Percentiles rank a stretch among this genome's conserved stretches.
phyloP scores from a whole-genome alignment of 148 eudicot genomes.

The Cornus suecica region DNA sequence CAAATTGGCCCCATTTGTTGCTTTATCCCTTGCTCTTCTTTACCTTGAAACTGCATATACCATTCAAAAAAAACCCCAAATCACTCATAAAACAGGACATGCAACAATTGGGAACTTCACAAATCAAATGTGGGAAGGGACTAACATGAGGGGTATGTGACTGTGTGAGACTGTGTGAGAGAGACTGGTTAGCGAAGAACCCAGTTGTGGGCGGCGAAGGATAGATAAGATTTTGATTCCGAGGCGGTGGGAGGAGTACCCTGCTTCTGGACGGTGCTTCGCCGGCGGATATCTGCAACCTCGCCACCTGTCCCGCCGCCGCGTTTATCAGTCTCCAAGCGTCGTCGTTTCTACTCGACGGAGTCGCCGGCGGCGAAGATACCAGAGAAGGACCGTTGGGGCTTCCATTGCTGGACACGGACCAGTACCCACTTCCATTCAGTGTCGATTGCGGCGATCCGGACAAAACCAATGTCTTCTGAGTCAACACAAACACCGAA shows the following conservation, averaged over 20 bases:
- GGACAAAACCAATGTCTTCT: slow-evolving; percentile 40
- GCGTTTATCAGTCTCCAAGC: slow-evolving; percentile 49
- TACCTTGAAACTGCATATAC: slow-evolving; percentile 19
- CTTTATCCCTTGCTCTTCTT: slow-evolving; percentile 14
- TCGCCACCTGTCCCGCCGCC: slow-evolving; percentile 56
- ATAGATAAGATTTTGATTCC: slow-evolving; percentile 5
- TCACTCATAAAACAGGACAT: not conserved
- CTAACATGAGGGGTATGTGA: slow-evolving; percentile 19
- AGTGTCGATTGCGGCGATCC: slow-evolving; percentile 73
- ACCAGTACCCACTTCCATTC: slow-evolving; percentile 33
- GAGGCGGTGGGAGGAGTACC: slow-evolving; percentile 12
- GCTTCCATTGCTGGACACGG: slow-evolving; percentile 29
- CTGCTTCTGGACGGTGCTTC: slow-evolving; percentile 25
- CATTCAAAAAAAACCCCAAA: not conserved
- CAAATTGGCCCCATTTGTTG: too few relatives aligned
- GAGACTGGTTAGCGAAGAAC: slow-evolving; percentile 10
- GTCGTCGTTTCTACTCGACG: slow-evolving; percentile 24
- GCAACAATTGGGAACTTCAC: too few relatives aligned
- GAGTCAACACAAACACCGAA: slow-evolving; percentile 4
- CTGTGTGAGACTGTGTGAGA: slow-evolving; percentile 12
- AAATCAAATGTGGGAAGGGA: not conserved
- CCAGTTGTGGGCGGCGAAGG: slow-evolving; percentile 6
- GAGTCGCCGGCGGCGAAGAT: slow-evolving; percentile 38
- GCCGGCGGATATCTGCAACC: slow-evolving; percentile 36
- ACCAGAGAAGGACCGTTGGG: slow-evolving; percentile 34